Conservation (phyloP, 208 protist species). For the Crithidia mellificae region DNA sequence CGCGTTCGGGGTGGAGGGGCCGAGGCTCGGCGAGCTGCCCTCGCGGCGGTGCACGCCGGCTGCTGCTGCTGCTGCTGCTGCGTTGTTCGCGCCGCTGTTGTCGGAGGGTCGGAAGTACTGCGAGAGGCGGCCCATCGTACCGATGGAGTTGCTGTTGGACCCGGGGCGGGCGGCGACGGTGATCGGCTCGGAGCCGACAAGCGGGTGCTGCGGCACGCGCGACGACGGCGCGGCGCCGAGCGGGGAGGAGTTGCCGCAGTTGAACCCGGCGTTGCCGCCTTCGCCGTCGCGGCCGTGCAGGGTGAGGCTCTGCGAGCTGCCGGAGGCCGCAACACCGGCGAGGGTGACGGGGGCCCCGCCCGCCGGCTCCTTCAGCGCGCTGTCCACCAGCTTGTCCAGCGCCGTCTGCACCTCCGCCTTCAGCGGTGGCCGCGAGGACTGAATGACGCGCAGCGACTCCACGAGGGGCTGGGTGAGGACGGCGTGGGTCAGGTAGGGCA, state of each 20-base stretch:
- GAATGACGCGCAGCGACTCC: constrained; percentile 52
- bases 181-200: constrained; percentile 28
- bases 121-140: constrained; percentile 25
- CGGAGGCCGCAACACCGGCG: neutral
- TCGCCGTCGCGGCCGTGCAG: constrained; percentile 20
- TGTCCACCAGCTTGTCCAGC: constrained; percentile 78
- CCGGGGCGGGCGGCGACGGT: constrained; percentile 35
- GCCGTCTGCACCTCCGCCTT: constrained; percentile 52
- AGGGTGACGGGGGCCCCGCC: neutral
- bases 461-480: constrained; percentile 70
- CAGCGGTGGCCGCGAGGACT: constrained; percentile 53
- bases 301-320: constrained; percentile 13
- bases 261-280: neutral
- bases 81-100: neutral
- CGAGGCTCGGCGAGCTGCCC: constrained; percentile 12
- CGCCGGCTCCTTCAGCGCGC: constrained; percentile 55
- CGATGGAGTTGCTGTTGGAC: constrained; percentile 15
- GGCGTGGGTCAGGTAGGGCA: constrained; percentile 66
- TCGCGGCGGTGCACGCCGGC: constrained; percentile 13
- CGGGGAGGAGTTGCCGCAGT: constrained; percentile 17
- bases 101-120: constrained; percentile 36
- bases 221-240: constrained; percentile 12
- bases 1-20: neutral
- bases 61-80: neutral
- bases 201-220: constrained; percentile 20